Evolutionary conservation across 371 early-diverging fungal species (phyloP), one percentile per base, ranked within the genome.

Genomic region (Entomophthora muscae): DNA sequence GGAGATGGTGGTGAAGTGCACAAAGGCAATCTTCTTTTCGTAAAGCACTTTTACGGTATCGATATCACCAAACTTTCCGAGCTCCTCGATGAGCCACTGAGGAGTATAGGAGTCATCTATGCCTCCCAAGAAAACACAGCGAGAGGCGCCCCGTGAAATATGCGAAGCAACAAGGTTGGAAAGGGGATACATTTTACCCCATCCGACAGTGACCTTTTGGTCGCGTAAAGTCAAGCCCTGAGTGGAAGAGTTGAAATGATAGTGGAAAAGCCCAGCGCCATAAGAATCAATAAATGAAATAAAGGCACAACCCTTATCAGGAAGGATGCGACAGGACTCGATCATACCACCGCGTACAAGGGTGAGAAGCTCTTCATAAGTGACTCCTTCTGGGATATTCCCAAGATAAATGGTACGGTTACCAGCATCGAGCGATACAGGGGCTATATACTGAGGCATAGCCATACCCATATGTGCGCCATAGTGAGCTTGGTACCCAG

Each of bases 381-480:
- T 76, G 24, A 76, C 77, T 53, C 83, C 83, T 0, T 76, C 64
- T 13, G 83, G 81, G 29, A 90, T 69, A 56, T 82, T 82, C 61
- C 92, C 92, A 17, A 91, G 64, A 71, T 90, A 91, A 30, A 91
- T 76, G 22, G 90, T 90, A 32, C 90, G 82, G 54, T 76, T 76
- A 51, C 74, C 69, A 1, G 71, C 64, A 42, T 82, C 81, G 12
- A 66, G 32, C 24, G 63, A 69, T 1, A 64, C 62, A 23, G 65
- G 64, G 27, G 65, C 61, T 51, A 24, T 3, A 55, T 10, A 55
- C 5, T 42, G 42, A 42, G 42, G 42, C 42, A 42, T 42, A 42
- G 42, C 42, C 42, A 42, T 42, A 42, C 10, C 42, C 42, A 42
- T 5, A 17, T 42, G 42, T 42, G 42, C 42, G 10, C 10, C 42